Conservation (phyloP, 2,329 filamentous ascomycete species). For the Fusarium sp. region DNA sequence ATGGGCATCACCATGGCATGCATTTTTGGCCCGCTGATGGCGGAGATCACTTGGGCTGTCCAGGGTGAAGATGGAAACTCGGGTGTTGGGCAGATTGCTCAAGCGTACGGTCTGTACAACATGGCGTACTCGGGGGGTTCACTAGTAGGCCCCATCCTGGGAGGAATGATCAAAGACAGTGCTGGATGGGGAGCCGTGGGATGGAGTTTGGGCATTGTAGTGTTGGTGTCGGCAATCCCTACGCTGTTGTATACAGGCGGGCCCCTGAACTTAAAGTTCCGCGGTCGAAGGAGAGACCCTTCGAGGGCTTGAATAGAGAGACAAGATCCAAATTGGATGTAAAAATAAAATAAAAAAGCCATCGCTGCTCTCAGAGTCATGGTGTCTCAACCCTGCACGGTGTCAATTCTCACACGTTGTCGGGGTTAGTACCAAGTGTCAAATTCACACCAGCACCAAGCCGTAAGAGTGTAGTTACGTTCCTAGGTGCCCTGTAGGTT, state of each 20-base stretch:
- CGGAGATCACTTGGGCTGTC: constrained; percentile 55
- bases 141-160: constrained; percentile 53
- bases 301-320: not conserved
- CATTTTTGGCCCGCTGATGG: constrained; percentile 56
- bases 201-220: constrained; percentile 51
- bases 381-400: not conserved
- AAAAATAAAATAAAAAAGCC: not conserved
- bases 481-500: not conserved
- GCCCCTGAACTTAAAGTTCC: constrained; percentile 35
- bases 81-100: constrained; percentile 51
- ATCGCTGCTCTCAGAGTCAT: not conserved
- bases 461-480: constrained; percentile 28
- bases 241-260: constrained; percentile 52
- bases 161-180: constrained; percentile 53
- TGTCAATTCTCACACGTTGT: not conserved
- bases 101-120: constrained; percentile 56
- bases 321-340: not conserved
- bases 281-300: constrained; percentile 45
- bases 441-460: constrained; percentile 34
- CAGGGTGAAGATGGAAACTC: constrained; percentile 41
- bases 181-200: constrained; percentile 54
- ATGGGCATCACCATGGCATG: constrained; percentile 51
- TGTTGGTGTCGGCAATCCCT: constrained; percentile 48
- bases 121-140: constrained; percentile 54
- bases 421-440: too few species aligned